Base-by-base conservation (phyloP, 345 rosid genomes). In the Microthlaspi erraticum region DNA sequence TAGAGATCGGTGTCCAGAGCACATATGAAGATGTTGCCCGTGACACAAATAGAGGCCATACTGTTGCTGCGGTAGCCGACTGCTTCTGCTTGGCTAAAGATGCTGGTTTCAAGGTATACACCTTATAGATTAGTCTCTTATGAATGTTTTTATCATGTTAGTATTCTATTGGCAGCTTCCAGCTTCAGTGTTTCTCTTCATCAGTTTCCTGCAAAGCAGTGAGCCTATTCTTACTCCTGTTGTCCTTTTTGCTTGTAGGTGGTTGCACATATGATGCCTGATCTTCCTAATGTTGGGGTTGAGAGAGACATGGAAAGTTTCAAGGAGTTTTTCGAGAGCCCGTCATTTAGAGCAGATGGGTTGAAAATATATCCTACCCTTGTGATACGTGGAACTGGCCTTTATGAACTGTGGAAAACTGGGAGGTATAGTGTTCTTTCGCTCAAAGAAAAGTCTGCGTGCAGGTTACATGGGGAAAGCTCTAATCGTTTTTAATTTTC, bases 221-320 rank as follows among this genome's bases (percentile, higher is more conserved):
- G 39, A 64, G 16, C 50, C 16, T 23, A 32, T 52, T 23, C 56
- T 38, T 18, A 33, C 6, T 55, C 19, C 1, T 9, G 45, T 55
- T 33, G 0, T 43, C 10, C 12, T 14, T 4, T 66, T 76, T 71
- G 38, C 26, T 48, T 83, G 18, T 77, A 95, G 99, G 96, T 92
- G 78, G 99, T 95, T 81, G 98, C 99, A 57, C 98, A 95, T 76
- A 90, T 95, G 99, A 95, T 92, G 98, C 97, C 98, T 14, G 98
- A 95, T 82, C 99, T 95, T 67, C 98, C 99, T 13, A 95, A 92
- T 82, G 99, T 95, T 79, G 98, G 98, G 34, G 88, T 92, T 70
- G 96, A 92, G 86, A 88, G 99, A 77, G 98, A 92, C 81, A 62
- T 92, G 85, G 98, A 90, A 83, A 92, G 98, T 74, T 95, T 95